phyloP scores from a whole-genome alignment of 2,329 filamentous ascomycete species.

The Didymella arachidicola region DNA sequence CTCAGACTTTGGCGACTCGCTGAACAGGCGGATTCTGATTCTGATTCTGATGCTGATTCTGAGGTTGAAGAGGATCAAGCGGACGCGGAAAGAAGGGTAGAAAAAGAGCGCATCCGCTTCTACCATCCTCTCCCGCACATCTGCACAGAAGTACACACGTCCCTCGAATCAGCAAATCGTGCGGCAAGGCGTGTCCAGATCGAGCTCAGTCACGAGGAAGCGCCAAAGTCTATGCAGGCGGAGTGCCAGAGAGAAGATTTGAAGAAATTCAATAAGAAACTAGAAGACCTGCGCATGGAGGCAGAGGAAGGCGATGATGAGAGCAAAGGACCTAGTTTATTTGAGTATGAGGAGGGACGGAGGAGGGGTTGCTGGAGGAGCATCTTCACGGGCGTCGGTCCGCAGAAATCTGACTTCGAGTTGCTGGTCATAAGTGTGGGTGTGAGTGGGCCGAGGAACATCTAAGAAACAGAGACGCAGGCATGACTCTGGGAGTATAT shows the following conservation, averaged over 20 bases:
- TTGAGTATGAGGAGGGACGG: constrained; percentile 2
- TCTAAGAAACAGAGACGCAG: constrained; percentile 13
- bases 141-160: constrained; percentile 34
- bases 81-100: not conserved
- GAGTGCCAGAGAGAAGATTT: constrained; percentile 29
- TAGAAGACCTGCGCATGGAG: constrained; percentile 18
- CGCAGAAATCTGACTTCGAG: constrained; percentile 32
- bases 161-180: constrained; percentile 33
- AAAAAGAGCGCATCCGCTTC: constrained; percentile 7
- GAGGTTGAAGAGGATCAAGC: not conserved
- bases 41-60: not conserved
- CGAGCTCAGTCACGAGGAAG: constrained; percentile 32
- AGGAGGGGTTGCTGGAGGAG: constrained; percentile 33
- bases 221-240: constrained; percentile 13
- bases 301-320: not conserved
- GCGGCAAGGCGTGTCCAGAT: constrained; percentile 39
- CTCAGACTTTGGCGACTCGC: constrained; percentile 33
- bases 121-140: constrained; percentile 21
- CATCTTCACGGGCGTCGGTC: constrained; percentile 32
- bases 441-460: constrained; percentile 40
- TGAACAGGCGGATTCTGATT: not conserved
- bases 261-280: constrained; percentile 24
- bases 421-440: constrained; percentile 31
- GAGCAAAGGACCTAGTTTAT: not conserved
- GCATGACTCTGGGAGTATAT: not conserved